These are phyloP conservation scores for Magnusiomyces suaveolens DNA, from an alignment of 1,139 yeast species.

Conservation along the genomic window DNA sequence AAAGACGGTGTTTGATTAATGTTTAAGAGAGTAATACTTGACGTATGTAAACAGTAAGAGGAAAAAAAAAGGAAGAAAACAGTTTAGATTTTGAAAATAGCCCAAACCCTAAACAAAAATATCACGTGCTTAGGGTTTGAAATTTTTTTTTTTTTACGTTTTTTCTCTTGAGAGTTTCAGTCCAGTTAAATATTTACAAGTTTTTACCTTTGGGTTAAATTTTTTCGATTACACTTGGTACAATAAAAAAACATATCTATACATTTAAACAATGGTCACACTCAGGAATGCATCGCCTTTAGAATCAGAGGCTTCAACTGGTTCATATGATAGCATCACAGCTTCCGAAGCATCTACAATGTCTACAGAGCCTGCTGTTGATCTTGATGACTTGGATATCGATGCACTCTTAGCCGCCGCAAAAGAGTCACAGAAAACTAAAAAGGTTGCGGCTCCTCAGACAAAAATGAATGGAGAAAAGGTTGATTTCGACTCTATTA, in stretches of 20 bases:
- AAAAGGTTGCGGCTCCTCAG: neutral
- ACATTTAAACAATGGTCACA: neutral
- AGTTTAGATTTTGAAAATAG: too few species aligned
- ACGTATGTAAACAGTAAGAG: neutral
- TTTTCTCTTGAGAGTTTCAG: neutral
- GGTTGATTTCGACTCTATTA: neutral
- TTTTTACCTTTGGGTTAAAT: too few species aligned
- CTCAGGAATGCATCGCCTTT: neutral
- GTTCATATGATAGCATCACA: neutral
- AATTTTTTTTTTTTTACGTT: neutral
- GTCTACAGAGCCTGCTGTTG: conserved; percentile 8
- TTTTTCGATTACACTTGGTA: too few species aligned
- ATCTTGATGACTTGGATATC: conserved; percentile 13
- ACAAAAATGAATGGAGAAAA: neutral
- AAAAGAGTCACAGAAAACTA: conserved; percentile 6
- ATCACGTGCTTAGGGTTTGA: too few species aligned
- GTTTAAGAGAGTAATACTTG: neutral
- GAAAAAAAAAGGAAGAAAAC: neutral
- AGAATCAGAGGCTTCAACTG: conserved; percentile 1
- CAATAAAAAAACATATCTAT: neutral
- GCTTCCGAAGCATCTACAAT: conserved; percentile 13
- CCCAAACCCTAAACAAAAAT: too few species aligned
- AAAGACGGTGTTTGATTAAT: neutral
- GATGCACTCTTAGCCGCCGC: conserved; percentile 13
- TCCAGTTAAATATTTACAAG: neutral